phyloP scores from a whole-genome alignment of 306 rosid genomes.

The Castanea crenata region DNA sequence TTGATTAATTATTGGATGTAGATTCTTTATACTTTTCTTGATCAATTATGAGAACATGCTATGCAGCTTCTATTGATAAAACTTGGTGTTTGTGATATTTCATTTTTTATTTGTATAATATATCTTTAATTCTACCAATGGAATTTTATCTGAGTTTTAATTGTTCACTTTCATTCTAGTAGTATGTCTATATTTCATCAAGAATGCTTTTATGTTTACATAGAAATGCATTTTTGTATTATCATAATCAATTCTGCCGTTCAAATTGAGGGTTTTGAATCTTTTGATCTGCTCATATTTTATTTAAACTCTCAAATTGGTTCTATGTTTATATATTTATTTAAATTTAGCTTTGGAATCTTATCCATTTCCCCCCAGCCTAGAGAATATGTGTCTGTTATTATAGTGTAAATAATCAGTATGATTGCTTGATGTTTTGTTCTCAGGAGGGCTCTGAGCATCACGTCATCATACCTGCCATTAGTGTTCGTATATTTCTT shows the following conservation, averaged over 20 bases:
- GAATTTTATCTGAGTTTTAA: background rate
- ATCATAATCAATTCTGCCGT: background rate
- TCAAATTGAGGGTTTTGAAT: background rate
- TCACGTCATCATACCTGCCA: background rate
- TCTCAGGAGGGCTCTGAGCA: conserved; percentile 14
- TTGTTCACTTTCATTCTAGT: background rate
- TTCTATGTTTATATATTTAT: background rate
- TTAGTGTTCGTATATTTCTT: conserved; percentile 1
- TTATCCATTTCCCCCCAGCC: background rate
- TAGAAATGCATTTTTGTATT: background rate
- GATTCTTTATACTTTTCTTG: too few species aligned
- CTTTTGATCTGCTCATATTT: background rate
- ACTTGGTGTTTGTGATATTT: background rate
- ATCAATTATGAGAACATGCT: too few species aligned
- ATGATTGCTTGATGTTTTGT: background rate
- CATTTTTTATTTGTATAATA: background rate
- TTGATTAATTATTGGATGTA: too few species aligned
- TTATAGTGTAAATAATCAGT: background rate
- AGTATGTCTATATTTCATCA: background rate
- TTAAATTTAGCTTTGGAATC: background rate
- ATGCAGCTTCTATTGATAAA: too few species aligned
- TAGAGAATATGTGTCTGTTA: background rate
- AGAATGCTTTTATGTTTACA: background rate
- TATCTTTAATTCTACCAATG: background rate
- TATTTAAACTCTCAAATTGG: background rate